These are phyloP conservation scores for Dictyostelium capitatum DNA, from an alignment of 78 protist genomes.

Conservation along the genomic window DNA sequence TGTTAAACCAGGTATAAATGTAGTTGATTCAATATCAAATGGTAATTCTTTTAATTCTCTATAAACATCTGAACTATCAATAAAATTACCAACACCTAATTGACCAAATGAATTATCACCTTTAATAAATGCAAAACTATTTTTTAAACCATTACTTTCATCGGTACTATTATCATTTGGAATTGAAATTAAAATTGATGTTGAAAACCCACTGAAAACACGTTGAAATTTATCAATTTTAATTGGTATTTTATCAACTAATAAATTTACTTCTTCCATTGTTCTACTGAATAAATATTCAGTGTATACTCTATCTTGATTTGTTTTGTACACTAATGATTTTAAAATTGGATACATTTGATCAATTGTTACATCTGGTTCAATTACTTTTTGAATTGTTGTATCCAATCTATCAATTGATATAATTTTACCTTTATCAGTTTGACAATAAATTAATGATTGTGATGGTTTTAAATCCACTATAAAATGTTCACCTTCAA, in stretches of 20 bases:
- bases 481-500: neutral
- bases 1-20: slow-evolving; percentile 25
- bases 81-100: slow-evolving; percentile 23
- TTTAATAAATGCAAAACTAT: neutral
- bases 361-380: neutral
- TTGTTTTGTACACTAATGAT: neutral
- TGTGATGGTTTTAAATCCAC: neutral
- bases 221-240: neutral
- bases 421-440: neutral
- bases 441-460: neutral
- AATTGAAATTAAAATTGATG: neutral
- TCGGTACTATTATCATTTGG: neutral
- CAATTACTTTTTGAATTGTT: neutral
- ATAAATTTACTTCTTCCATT: neutral
- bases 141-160: neutral
- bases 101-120: slow-evolving; percentile 71
- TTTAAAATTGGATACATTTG: neutral
- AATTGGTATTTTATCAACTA: neutral
- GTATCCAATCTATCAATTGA: neutral
- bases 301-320: neutral
- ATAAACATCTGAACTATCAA: neutral
- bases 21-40: neutral
- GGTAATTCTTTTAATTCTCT: slow-evolving; percentile 17
- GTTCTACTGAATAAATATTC: neutral
- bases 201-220: neutral